Evolutionary conservation across 176 grass and related monocot species (phyloP).

Genomic region (Zea luxurians): DNA sequence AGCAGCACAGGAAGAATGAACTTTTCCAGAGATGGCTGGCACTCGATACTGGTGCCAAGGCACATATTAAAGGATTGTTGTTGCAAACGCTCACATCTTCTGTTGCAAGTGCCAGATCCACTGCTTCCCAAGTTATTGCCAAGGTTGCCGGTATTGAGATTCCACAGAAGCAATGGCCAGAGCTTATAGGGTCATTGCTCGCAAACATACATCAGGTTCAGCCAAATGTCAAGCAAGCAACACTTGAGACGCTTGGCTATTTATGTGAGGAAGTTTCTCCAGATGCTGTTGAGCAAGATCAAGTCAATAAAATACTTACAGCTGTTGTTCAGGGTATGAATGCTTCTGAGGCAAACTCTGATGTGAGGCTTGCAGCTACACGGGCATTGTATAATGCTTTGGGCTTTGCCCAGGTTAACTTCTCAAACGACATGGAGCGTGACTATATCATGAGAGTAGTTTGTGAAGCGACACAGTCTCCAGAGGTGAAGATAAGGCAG

Average conservation of each 20-base stretch:
- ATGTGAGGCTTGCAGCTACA: slow-evolving; percentile 75
- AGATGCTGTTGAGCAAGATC: slow-evolving; percentile 70
- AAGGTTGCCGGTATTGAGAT: slow-evolving; percentile 85
- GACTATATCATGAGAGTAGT: slow-evolving; percentile 89
- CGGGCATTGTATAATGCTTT: slow-evolving; percentile 84
- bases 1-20: slow-evolving; percentile 75
- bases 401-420: slow-evolving; percentile 77
- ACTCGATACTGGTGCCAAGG: slow-evolving; percentile 61
- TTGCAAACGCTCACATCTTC: slow-evolving; percentile 72
- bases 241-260: slow-evolving; percentile 79
- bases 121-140: slow-evolving; percentile 79
- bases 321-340: slow-evolving; percentile 93
- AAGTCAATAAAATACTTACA: slow-evolving; percentile 89
- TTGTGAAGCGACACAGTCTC: slow-evolving; percentile 67
- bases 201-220: slow-evolving; percentile 79
- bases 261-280: slow-evolving; percentile 83
- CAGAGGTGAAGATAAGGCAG: slow-evolving; percentile 75
- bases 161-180: slow-evolving; percentile 82
- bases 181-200: slow-evolving; percentile 66
- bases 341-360: slow-evolving; percentile 69
- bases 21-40: slow-evolving; percentile 80
- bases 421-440: slow-evolving; percentile 91
- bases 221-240: slow-evolving; percentile 72
- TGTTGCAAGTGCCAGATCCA: slow-evolving; percentile 76
- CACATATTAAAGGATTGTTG: slow-evolving; percentile 64